Conservation (phyloP, 1,139 yeast species). For the Schwanniomyces etchellsii region DNA sequence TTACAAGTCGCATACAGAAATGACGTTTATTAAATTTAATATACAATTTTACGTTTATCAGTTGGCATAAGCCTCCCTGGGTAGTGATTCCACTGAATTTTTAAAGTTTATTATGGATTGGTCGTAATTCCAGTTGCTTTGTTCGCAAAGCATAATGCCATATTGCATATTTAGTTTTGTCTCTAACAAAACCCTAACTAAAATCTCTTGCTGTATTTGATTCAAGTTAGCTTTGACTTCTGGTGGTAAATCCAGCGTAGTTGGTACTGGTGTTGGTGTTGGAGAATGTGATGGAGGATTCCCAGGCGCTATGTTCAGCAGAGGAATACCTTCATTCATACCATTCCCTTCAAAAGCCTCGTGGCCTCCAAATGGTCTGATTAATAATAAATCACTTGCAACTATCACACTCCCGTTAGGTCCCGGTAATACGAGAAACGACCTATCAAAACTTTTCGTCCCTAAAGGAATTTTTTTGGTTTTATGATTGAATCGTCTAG, state of each 20-base stretch:
- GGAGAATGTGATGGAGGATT: constrained; percentile 11
- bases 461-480: constrained; percentile 41
- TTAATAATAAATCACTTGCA: constrained; percentile 74
- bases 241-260: constrained; percentile 40
- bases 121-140: constrained; percentile 79
- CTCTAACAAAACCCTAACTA: constrained; percentile 60
- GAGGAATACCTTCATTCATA: constrained; percentile 3
- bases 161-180: constrained; percentile 76
- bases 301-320: constrained; percentile 6
- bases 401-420: constrained; percentile 67
- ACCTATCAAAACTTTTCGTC: constrained; percentile 80
- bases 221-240: constrained; percentile 49
- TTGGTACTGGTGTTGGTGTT: constrained; percentile 14
- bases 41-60: constrained; percentile 1
- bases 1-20: too few species aligned
- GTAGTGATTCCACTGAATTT: constrained; percentile 46
- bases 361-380: constrained; percentile 57
- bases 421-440: constrained; percentile 73
- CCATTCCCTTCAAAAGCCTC: constrained; percentile 48
- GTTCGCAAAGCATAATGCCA: constrained; percentile 81
- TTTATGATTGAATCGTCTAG: constrained; percentile 25
- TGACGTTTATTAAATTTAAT: background rate
- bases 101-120: constrained; percentile 68
- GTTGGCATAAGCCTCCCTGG: constrained; percentile 33
- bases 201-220: constrained; percentile 58